Base-by-base conservation (phyloP, 805 yeast species). In the Ogataea pignaliae region DNA sequence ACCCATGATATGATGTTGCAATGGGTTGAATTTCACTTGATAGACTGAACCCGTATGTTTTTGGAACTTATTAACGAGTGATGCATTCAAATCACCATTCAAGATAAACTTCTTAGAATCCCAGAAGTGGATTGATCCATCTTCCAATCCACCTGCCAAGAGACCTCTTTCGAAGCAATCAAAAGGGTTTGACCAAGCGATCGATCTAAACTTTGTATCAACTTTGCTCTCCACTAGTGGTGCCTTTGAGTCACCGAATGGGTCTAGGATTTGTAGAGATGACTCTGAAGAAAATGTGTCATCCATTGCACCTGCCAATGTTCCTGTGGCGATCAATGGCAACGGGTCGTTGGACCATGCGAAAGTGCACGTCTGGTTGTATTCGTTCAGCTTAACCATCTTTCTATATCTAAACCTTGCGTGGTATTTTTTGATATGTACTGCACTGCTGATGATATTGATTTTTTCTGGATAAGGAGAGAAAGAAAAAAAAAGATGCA, bases 281-380 rank as follows among this genome's bases (percentile, higher is more conserved):
- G 97, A 81, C 28, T 81, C 74, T 16, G 93, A 80, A 34, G 90
- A 81, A 65, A 90, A 90, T 60, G 84, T 81, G 36, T 85, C 86
- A 61, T 88, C 97, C 55, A 93, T 85, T 12, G 97, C 95, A 8
- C 98, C 98, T 0, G 98, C 90, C n/a, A 88, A 85, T 0, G 97
- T 85, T 17, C 97, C 99, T 1, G 96, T 79, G 17, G 89, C 97
- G 52, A 93, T 62, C 42, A 78, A 66, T 14, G 97, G 97, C 48
- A 81, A 67, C 35, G 72, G 64, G 53, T 79, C 86, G 52, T 82
- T 78, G 37, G 96, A 87, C 97, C 98, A 91, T 36, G 98, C 95
- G 69, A 93, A 88, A n/a, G 96, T 83, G 41, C 97, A 90, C 12
- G 97, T 87, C 55, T 88, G 76, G 50, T 79, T 73, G 59, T 88